Conservation (phyloP, 345 rosid species). For the Theobroma cacao region DNA sequence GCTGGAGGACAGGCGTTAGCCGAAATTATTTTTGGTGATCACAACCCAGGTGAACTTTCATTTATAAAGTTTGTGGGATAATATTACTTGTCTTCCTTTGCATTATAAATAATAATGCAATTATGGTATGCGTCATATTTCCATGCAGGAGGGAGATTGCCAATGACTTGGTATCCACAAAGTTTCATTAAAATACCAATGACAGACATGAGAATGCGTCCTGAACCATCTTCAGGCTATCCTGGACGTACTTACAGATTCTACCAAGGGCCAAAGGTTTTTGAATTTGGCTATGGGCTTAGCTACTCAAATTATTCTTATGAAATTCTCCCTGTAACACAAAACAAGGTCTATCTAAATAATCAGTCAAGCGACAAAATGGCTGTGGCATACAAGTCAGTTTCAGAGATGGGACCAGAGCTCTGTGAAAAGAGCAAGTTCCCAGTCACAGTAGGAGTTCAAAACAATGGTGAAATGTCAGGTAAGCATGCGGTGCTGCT, state of each 20-base stretch:
- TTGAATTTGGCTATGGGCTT: conserved; percentile 52
- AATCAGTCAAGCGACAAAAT: conserved; percentile 14
- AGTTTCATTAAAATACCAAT: conserved; percentile 43
- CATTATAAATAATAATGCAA: not conserved
- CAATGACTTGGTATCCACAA: conserved; percentile 63
- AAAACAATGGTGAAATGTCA: conserved; percentile 39
- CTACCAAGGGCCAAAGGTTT: conserved; percentile 48
- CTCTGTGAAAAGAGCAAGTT: conserved; percentile 34
- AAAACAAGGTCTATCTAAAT: conserved; percentile 26
- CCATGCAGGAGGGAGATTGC: conserved; percentile 61
- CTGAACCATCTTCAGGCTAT: conserved; percentile 45
- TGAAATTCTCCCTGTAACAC: conserved; percentile 25
- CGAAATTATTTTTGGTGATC: conserved; percentile 82
- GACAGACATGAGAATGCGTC: conserved; percentile 66
- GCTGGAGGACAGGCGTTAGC: conserved; percentile 79
- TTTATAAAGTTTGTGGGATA: not conserved
- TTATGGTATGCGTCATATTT: not conserved
- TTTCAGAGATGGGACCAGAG: conserved; percentile 38
- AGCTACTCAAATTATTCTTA: conserved; percentile 57
- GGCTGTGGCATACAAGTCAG: conserved; percentile 7
- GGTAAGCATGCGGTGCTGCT: conserved; percentile 62
- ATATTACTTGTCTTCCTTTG: not conserved
- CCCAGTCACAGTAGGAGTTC: conserved; percentile 38
- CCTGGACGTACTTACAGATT: conserved; percentile 68
- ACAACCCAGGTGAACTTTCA: conserved; percentile 68